phyloP scores from a whole-genome alignment of 257 asterid species.

The Ophiorrhiza pumila region DNA sequence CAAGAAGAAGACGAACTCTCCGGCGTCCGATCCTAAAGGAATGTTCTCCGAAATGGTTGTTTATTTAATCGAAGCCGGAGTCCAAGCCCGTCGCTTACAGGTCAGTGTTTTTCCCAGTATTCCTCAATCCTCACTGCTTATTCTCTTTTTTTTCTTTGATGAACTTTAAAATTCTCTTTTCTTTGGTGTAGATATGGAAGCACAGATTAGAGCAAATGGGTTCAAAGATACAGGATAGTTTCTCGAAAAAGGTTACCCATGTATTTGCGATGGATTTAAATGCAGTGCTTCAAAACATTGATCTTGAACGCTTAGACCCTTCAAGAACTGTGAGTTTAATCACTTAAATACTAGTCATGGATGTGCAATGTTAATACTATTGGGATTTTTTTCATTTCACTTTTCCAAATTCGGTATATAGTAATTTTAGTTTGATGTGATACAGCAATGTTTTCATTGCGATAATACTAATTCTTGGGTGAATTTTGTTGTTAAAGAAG shows the following conservation, averaged over 20 bases:
- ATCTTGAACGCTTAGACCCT: conserved; percentile 40
- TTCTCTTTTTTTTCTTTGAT: background rate
- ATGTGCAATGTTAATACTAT: background rate
- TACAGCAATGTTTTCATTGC: too few relatives aligned
- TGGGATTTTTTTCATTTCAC: background rate
- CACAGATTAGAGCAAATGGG: conserved; percentile 84
- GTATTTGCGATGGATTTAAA: conserved; percentile 57
- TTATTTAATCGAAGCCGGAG: conserved; percentile 50
- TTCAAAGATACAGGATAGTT: conserved; percentile 45
- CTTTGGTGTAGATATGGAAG: conserved; percentile 75
- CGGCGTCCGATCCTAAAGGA: conserved; percentile 76
- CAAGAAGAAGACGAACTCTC: conserved; percentile 39
- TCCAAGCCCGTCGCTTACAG: conserved; percentile 75
- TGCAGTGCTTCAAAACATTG: conserved; percentile 43
- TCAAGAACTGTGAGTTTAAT: conserved; percentile 53
- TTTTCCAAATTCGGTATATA: background rate
- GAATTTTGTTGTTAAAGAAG: background rate
- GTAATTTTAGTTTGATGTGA: too few relatives aligned
- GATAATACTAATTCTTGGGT: too few relatives aligned
- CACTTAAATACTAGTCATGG: background rate
- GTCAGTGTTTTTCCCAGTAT: conserved; percentile 30
- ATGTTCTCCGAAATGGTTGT: conserved; percentile 72
- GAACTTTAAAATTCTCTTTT: background rate
- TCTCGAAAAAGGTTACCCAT: conserved; percentile 57
- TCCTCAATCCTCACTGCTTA: background rate